Evolutionary conservation across 352 stramenopile species (phyloP).

Genomic region (Globisporangium cylindrosporum): DNA sequence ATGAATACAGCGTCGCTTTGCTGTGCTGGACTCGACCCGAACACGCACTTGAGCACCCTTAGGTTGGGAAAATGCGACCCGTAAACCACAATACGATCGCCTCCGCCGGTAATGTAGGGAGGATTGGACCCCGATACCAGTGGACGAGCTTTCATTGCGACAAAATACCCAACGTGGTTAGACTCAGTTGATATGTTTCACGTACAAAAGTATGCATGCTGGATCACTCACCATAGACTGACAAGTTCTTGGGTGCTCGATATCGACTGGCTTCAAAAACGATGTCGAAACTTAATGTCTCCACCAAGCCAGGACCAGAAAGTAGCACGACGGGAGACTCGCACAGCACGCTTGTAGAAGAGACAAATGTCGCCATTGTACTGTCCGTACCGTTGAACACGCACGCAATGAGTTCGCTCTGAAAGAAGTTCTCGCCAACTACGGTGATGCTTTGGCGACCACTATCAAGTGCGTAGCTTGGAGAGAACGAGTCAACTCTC

Average conservation of each 20-base stretch:
- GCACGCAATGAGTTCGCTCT: slow-evolving; percentile 24
- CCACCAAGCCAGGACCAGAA: not conserved
- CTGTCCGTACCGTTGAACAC: slow-evolving; percentile 39
- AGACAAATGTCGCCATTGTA: slow-evolving; percentile 24
- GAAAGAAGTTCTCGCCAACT: slow-evolving; percentile 33
- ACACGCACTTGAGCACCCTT: slow-evolving; percentile 29
- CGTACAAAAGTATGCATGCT: not conserved
- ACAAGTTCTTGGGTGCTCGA: not conserved
- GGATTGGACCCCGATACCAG: slow-evolving; percentile 22
- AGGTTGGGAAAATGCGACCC: slow-evolving; percentile 31
- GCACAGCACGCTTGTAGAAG: slow-evolving; percentile 26
- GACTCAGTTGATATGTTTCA: not conserved
- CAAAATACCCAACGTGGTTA: slow-evolving; percentile 1
- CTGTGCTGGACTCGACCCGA: slow-evolving; percentile 19
- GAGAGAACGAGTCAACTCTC: slow-evolving; percentile 24
- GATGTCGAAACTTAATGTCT: slow-evolving; percentile 23
- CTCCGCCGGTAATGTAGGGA: slow-evolving; percentile 25
- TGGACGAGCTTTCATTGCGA: slow-evolving; percentile 22
- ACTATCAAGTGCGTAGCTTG: slow-evolving; percentile 23
- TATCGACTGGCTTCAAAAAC: slow-evolving; percentile 24
- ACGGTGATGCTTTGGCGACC: slow-evolving; percentile 28
- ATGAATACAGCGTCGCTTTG: slow-evolving; percentile 20
- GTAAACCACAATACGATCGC: slow-evolving; percentile 25
- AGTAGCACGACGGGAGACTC: slow-evolving; percentile 24
- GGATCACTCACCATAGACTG: slow-evolving; percentile 12